A percentile compares a stretch with the other conserved stretches of the same genome.
Evolutionary conservation across 345 rosid species (phyloP).

Genomic region (Raphanus sativus): DNA sequence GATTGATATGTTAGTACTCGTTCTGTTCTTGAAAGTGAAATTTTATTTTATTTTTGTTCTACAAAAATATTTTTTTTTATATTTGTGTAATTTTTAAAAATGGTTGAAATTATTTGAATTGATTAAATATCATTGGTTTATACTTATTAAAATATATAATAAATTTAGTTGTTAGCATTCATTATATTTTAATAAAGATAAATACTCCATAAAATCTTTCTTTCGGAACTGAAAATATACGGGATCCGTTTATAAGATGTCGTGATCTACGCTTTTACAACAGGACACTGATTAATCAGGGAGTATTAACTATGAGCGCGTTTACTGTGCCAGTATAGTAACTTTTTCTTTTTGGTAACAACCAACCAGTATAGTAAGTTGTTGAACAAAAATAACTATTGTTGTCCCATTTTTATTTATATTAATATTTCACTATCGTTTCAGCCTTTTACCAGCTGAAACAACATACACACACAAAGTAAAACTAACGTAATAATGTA

Average conservation of each 20-base stretch:
- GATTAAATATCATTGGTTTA: too few relatives aligned
- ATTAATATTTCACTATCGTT: not conserved
- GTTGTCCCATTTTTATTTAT: not conserved
- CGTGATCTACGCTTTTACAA: slow-evolving; percentile 25
- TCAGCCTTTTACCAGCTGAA: slow-evolving; percentile 13
- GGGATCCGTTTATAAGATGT: slow-evolving; percentile 1
- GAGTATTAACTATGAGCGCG: slow-evolving; percentile 27
- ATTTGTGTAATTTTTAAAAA: too few relatives aligned
- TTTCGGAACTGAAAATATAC: too few relatives aligned
- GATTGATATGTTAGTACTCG: not conserved
- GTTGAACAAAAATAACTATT: slow-evolving; percentile 21
- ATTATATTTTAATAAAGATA: too few relatives aligned
- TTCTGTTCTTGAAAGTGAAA: too few relatives aligned
- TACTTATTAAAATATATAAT: too few relatives aligned
- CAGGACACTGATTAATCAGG: slow-evolving; percentile 29
- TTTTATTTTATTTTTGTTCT: too few relatives aligned
- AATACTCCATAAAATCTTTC: too few relatives aligned
- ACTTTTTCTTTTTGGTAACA: too few relatives aligned
- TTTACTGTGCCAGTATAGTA: slow-evolving; percentile 13
- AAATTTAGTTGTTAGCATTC: too few relatives aligned
- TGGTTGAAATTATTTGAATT: too few relatives aligned
- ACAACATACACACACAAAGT: not conserved
- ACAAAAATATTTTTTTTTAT: too few relatives aligned
- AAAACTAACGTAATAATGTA: not conserved
- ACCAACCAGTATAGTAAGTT: slow-evolving; percentile 5